A percentile compares a stretch with the other conserved stretches of the same genome.
Conservation (phyloP, 148 eudicot genomes). For the Camellia japonica region DNA sequence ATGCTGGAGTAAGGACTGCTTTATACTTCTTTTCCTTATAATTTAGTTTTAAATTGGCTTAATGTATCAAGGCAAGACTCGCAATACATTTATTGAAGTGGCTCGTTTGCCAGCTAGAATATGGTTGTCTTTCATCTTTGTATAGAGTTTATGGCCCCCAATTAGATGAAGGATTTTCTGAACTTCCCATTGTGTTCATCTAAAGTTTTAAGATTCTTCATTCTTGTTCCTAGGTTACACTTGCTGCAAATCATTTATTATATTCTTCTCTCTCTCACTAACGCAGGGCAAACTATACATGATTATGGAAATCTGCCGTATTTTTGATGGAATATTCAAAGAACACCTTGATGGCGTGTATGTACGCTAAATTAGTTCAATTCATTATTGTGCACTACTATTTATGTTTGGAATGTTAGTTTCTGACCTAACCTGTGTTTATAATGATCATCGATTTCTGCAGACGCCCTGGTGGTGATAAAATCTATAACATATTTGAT, state of each 20-base stretch:
- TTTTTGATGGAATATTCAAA: constrained; percentile 85
- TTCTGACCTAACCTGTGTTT: neutral
- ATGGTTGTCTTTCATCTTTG: neutral
- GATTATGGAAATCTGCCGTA: constrained; percentile 92
- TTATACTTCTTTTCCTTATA: neutral
- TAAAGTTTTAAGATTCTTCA: neutral
- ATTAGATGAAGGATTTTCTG: neutral
- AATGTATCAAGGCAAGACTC: neutral
- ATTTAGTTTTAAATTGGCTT: constrained; percentile 2
- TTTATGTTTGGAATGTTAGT: neutral
- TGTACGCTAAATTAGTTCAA: constrained; percentile 19
- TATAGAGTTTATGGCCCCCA: constrained; percentile 1
- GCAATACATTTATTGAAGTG: neutral
- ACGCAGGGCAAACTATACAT: constrained; percentile 85
- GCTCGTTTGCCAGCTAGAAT: neutral
- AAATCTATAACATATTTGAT: constrained; percentile 30
- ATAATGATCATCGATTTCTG: neutral
- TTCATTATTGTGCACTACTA: neutral
- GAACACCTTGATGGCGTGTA: constrained; percentile 99
- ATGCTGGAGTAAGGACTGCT: constrained; percentile 81
- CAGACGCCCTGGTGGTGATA: constrained; percentile 36
- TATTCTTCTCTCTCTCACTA: constrained; percentile 10
- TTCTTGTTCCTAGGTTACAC: neutral
- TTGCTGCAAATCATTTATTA: neutral
- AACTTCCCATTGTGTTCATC: neutral